Evolutionary conservation across 345 rosid species (phyloP).

Genomic region (Limnanthes douglasii): DNA sequence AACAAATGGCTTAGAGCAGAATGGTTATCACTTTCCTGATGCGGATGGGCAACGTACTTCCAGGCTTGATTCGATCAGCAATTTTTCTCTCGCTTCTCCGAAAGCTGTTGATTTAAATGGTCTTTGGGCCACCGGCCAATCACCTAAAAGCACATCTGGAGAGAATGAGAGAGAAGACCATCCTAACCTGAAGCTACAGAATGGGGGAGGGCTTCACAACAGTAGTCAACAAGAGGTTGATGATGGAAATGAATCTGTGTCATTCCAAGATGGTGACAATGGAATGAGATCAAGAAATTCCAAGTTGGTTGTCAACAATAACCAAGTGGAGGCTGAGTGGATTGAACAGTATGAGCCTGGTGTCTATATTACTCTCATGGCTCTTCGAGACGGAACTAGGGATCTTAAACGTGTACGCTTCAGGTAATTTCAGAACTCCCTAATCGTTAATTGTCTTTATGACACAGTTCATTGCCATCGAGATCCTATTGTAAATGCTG

Average conservation of each 20-base stretch:
- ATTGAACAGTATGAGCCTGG: constrained; percentile 93
- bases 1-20: constrained; percentile 58
- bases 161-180: constrained; percentile 25
- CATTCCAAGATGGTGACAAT: constrained; percentile 27
- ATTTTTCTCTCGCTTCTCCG: constrained; percentile 35
- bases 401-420: constrained; percentile 97
- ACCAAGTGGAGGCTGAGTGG: constrained; percentile 82
- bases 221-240: constrained; percentile 29
- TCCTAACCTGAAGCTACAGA: constrained; percentile 18
- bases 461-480: no score
- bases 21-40: constrained; percentile 40
- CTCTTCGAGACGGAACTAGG: constrained; percentile 85
- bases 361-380: constrained; percentile 78
- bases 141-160: constrained; percentile 27
- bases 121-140: constrained; percentile 16
- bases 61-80: constrained; percentile 43
- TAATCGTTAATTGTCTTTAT: no score
- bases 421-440: constrained; percentile 42
- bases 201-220: constrained; percentile 22
- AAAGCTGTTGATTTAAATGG: constrained; percentile 24
- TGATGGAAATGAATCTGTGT: constrained; percentile 23
- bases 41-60: constrained; percentile 46
- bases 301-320: constrained; percentile 18
- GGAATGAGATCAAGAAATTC: constrained; percentile 38
- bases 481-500: no score